Evolutionary conservation across 1,139 yeast genomes (phyloP).

Genomic region (Candida gigantensis): DNA sequence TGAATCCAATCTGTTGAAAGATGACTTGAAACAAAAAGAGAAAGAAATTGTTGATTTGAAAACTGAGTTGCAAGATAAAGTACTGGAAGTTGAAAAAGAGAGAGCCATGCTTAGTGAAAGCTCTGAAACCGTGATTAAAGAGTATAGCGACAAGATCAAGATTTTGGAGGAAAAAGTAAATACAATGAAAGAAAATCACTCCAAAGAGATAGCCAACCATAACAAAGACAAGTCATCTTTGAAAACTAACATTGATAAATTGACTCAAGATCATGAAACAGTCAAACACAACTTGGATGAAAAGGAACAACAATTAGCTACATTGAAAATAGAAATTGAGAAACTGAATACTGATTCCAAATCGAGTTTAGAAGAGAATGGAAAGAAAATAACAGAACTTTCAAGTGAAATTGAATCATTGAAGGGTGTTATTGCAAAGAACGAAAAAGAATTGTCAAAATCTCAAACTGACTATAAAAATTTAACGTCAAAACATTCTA

Average conservation of each 20-base stretch:
- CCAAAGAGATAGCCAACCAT: constrained; percentile 9
- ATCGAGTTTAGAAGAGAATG: not conserved
- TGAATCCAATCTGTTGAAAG: constrained; percentile 12
- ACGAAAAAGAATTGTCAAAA: constrained; percentile 1
- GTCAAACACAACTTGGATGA: constrained; percentile 8
- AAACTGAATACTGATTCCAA: constrained; percentile 1
- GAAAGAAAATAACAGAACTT: constrained; percentile 6
- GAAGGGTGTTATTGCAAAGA: not conserved
- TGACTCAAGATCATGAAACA: not conserved
- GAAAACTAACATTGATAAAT: constrained; percentile 6
- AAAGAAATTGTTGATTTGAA: constrained; percentile 14
- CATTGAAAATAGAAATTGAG: constrained; percentile 6
- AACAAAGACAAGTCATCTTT: constrained; percentile 9
- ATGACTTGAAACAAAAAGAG: constrained; percentile 12
- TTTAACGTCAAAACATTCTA: not conserved
- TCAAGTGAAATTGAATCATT: not conserved
- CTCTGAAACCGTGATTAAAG: constrained; percentile 50
- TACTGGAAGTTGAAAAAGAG: constrained; percentile 51
- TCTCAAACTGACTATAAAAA: constrained; percentile 1
- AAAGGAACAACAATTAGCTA: constrained; percentile 3
- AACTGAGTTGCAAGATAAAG: constrained; percentile 29
- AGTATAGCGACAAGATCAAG: constrained; percentile 44
- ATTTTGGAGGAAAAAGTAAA: constrained; percentile 11
- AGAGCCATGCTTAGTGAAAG: constrained; percentile 47
- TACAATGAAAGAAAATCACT: constrained; percentile 12